These are phyloP conservation scores for Epichloe gansuensis DNA, from an alignment of 2,329 filamentous ascomycete species.

Conservation along the genomic window DNA sequence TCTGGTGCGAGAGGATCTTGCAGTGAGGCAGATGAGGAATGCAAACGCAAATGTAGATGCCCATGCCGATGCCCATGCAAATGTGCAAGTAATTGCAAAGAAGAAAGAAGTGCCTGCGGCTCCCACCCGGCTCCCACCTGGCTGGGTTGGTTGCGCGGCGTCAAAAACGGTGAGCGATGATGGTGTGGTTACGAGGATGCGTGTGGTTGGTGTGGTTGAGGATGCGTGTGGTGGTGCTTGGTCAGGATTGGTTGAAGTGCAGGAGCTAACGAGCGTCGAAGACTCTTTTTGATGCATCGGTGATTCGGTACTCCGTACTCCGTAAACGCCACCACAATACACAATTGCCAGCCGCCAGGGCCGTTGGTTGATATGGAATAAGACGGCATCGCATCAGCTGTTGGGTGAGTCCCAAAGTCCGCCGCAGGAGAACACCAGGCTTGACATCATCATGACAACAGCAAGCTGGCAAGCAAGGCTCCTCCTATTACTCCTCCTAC, in stretches of 20 bases:
- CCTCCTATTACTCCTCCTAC: too few relatives aligned
- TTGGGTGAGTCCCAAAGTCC: too few relatives aligned
- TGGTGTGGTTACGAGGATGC: conserved; percentile 1
- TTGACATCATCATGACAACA: too few relatives aligned
- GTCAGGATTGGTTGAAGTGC: conserved; percentile 1
- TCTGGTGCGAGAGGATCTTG: neutral
- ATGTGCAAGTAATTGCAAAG: neutral
- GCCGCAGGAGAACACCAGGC: too few relatives aligned
- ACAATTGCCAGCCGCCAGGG: neutral
- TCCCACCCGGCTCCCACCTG: neutral
- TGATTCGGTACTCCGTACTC: too few relatives aligned
- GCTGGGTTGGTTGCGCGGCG: neutral
- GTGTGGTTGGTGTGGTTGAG: neutral
- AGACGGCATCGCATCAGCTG: neutral
- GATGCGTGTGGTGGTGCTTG: neutral
- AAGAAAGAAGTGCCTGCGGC: neutral
- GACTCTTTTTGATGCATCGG: neutral
- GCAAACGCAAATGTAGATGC: neutral
- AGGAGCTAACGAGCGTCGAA: neutral
- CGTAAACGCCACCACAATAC: conserved; percentile 2
- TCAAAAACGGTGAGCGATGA: conserved; percentile 5
- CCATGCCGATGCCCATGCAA: too few relatives aligned
- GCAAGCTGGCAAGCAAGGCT: too few relatives aligned
- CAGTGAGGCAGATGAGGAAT: neutral
- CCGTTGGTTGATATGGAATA: neutral